These are phyloP conservation scores for Bryoglossum gracile DNA, from an alignment of 495 filamentous ascomycete genomes.

Conservation along the genomic window DNA sequence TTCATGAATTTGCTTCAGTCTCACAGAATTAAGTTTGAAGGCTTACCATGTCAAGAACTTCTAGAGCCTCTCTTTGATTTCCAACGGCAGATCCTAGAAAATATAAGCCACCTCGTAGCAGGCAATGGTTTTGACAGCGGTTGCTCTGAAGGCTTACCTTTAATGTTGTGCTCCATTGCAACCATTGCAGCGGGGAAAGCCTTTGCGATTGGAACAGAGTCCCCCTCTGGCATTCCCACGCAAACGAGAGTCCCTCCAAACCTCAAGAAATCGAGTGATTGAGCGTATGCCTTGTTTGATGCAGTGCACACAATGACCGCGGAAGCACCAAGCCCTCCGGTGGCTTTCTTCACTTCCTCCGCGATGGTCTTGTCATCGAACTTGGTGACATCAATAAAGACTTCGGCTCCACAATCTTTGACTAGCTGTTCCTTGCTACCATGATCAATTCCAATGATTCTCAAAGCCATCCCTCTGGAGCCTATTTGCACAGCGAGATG, in stretches of 20 bases:
- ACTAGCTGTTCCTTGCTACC: constrained; percentile 55
- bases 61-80: constrained; percentile 56
- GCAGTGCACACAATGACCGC: constrained; percentile 59
- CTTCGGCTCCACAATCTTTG: constrained; percentile 54
- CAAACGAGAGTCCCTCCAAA: constrained; percentile 59
- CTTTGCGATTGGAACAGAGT: constrained; percentile 45
- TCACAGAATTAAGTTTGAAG: background rate
- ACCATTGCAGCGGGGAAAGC: constrained; percentile 45
- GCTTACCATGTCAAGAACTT: constrained; percentile 49
- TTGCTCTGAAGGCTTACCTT: no score
- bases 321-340: constrained; percentile 53
- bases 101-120: no score
- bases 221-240: constrained; percentile 61
- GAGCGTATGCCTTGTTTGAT: constrained; percentile 58
- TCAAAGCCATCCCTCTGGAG: constrained; percentile 50
- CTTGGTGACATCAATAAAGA: constrained; percentile 61
- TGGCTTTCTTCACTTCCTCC: constrained; percentile 43
- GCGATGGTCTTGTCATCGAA: constrained; percentile 41
- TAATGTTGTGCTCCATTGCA: constrained; percentile 46
- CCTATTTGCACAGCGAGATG: constrained; percentile 62
- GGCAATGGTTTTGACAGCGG: no score
- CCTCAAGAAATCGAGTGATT: constrained; percentile 48
- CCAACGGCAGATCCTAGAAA: constrained; percentile 61
- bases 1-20: no score
- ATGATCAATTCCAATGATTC: constrained; percentile 64